Evolutionary conservation across 495 filamentous ascomycete species (phyloP), one percentile per base, ranked within the genome.

Genomic region (Lepraria neglecta): DNA sequence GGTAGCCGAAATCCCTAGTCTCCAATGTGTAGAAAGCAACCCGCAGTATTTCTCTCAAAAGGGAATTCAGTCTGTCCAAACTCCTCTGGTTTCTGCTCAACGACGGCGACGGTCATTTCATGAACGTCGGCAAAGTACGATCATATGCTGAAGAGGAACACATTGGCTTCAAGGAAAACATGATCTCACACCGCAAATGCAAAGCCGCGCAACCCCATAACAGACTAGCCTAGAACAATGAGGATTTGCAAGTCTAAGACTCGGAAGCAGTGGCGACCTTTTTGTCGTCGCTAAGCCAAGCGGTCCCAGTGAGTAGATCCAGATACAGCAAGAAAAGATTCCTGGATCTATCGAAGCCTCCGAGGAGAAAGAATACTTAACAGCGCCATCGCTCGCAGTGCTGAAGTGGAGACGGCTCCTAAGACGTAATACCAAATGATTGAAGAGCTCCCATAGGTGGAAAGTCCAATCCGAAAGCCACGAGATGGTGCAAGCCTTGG

Each of bases 381-480:
- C 10, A 35, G 42, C 6, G 24, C 17, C 15, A 50, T 42, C 47
- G 9, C 35, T 54, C 17, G 12, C 21, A 6, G 3, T 40, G 30
- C 19, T 30, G 35, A 27, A 52, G 38, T 51, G 24, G 14, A 35
- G 48, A 33, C 28, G 58, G 58, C 30, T 46, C 30, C 30, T 4
- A 53, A 42, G n/a, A 52, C 38, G 14, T 15, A 17, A 53, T 43
- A 43, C 33, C 24, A 60, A 60, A 45, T 53, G 43, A 60, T 11
- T 44, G 24, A 51, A n/a, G 47, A 42, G 11, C 42, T 44, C 15
- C n/a, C 38, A 33, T 10, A 43, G 31, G 21, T 3, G 38, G 9
- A 21, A 53, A 4, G 19, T 43, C 58, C 58, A 31, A 21, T 31
- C 40, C 42, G 47, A 17, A 27, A 11, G 27, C 33, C 58, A 44